These are phyloP conservation scores for Thielaviopsis ethacetica DNA, from an alignment of 2,329 filamentous ascomycete genomes.

Conservation along the genomic window DNA sequence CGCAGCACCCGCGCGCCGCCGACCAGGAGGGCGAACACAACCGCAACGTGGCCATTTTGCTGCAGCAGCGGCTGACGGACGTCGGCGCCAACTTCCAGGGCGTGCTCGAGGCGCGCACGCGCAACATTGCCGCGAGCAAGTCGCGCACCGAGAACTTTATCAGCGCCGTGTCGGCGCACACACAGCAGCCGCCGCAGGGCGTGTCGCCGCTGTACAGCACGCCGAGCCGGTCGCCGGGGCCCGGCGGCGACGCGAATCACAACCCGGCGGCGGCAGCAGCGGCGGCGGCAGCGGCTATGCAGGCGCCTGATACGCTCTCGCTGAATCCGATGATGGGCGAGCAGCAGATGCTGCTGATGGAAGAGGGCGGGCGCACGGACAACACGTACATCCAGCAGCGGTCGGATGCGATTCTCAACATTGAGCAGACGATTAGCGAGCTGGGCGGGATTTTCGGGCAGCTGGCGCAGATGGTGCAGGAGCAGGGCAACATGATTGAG, in stretches of 20 bases:
- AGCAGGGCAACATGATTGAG: constrained; percentile 96
- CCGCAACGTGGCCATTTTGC: constrained; percentile 85
- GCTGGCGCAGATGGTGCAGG: constrained; percentile 87
- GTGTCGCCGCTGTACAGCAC: constrained; percentile 79
- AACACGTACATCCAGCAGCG: constrained; percentile 87
- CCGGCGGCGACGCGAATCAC: constrained; percentile 27
- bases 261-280: constrained; percentile 57
- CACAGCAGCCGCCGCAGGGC: constrained; percentile 54
- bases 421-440: constrained; percentile 88
- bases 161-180: constrained; percentile 66
- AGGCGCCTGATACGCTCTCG: constrained; percentile 62
- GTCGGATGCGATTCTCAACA: constrained; percentile 90
- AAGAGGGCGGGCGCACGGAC: constrained; percentile 77
- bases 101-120: constrained; percentile 85
- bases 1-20: constrained; percentile 52
- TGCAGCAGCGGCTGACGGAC: constrained; percentile 83
- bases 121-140: constrained; percentile 90
- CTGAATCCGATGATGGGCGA: constrained; percentile 63
- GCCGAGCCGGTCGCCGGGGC: constrained; percentile 49
- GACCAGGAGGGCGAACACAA: constrained; percentile 91
- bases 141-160: constrained; percentile 95
- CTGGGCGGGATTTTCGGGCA: constrained; percentile 85
- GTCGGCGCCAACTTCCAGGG: constrained; percentile 95
- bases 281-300: constrained; percentile 52
- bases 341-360: constrained; percentile 76